phyloP scores from a whole-genome alignment of 73 alveolate genomes.

The Tetrahymena borealis region DNA sequence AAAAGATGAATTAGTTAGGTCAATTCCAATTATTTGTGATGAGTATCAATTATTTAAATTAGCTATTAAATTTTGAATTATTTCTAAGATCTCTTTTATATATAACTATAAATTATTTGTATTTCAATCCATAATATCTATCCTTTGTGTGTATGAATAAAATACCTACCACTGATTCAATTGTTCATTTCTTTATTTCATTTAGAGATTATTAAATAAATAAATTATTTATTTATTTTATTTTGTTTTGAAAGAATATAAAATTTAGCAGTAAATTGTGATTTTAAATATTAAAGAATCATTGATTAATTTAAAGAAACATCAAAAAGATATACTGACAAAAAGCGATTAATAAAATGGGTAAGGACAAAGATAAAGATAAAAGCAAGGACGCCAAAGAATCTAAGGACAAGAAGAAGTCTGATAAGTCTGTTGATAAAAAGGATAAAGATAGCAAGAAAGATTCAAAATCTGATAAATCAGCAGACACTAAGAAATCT shows the following conservation, averaged over 20 bases:
- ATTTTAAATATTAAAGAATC: background rate
- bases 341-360: background rate
- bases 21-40: too few species aligned
- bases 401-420: background rate
- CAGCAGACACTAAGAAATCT: background rate
- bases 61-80: too few species aligned
- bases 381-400: background rate
- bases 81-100: too few species aligned
- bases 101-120: too few species aligned
- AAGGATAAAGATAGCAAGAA: background rate
- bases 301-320: background rate
- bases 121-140: too few species aligned
- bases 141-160: too few species aligned
- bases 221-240: background rate
- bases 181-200: background rate
- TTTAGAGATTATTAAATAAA: background rate
- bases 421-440: background rate
- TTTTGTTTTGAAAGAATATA: background rate
- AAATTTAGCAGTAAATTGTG: background rate
- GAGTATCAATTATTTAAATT: too few species aligned
- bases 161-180: too few species aligned
- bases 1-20: too few species aligned
- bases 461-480: background rate
- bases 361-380: background rate
- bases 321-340: background rate